These are phyloP conservation scores for Ganoderma lingzhi DNA, from an alignment of 1,284 basidiomycete genomes.

Conservation along the genomic window DNA sequence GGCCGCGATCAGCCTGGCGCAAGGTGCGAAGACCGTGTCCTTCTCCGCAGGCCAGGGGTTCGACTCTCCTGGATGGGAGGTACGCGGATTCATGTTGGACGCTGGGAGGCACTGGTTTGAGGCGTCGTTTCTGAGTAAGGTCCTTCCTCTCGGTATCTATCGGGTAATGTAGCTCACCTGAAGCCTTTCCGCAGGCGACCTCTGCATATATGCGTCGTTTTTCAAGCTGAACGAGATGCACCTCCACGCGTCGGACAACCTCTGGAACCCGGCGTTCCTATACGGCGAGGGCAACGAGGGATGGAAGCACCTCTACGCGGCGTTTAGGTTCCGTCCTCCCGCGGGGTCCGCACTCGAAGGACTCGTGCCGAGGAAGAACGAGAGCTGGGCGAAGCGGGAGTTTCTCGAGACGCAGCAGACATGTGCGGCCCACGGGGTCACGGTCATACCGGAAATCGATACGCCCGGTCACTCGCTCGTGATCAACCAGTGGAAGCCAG, in stretches of 20 bases:
- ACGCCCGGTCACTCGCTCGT: constrained; percentile 48
- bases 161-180: background rate
- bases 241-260: constrained; percentile 42
- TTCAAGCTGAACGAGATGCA: constrained; percentile 49
- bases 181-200: constrained; percentile 36
- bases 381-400: constrained; percentile 40
- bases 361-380: constrained; percentile 44
- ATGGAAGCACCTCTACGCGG: constrained; percentile 44
- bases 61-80: constrained; percentile 48
- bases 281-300: constrained; percentile 37
- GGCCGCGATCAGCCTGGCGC: constrained; percentile 31
- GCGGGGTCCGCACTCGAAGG: constrained; percentile 41
- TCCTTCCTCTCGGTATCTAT: background rate
- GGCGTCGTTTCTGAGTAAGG: constrained; percentile 35
- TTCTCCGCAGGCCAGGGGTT: constrained; percentile 42
- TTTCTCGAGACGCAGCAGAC: constrained; percentile 34
- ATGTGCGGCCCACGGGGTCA: constrained; percentile 36
- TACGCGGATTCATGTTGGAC: constrained; percentile 51
- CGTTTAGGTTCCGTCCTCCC: constrained; percentile 46
- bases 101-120: constrained; percentile 47
- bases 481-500: constrained; percentile 50
- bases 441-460: constrained; percentile 49
- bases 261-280: constrained; percentile 39
- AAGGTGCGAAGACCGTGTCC: constrained; percentile 34
- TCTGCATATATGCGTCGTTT: constrained; percentile 49